Evolutionary conservation across 441 rosid genomes (phyloP).

Genomic region (Jatropha podagrica): DNA sequence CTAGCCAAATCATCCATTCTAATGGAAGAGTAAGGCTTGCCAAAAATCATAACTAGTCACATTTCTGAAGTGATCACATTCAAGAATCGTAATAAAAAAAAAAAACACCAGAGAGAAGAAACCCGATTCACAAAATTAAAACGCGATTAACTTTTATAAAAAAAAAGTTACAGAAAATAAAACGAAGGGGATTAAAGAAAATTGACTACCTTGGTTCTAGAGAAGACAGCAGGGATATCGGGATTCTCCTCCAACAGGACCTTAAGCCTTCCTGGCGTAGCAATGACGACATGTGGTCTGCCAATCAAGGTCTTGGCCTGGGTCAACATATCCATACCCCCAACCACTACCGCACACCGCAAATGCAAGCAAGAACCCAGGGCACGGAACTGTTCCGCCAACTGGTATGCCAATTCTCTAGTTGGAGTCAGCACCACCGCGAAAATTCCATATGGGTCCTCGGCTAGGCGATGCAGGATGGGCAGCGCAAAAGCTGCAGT

Average conservation of each 20-base stretch:
- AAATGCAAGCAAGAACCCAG: slow-evolving; percentile 80
- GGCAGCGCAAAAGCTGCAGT: slow-evolving; percentile 95
- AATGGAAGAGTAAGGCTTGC: not conserved
- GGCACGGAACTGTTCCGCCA: slow-evolving; percentile 91
- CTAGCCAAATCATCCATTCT: not conserved
- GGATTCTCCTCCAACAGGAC: slow-evolving; percentile 76
- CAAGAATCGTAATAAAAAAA: not conserved
- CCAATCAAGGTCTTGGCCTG: slow-evolving; percentile 61
- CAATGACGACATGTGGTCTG: slow-evolving; percentile 85
- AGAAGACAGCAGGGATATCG: slow-evolving; percentile 71
- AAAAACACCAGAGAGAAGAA: not conserved
- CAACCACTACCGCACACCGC: slow-evolving; percentile 79
- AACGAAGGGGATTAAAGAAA: not conserved
- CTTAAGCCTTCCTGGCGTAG: slow-evolving; percentile 88
- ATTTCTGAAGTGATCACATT: not conserved
- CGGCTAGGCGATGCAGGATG: slow-evolving; percentile 69
- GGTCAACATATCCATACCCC: slow-evolving; percentile 85
- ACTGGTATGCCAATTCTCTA: slow-evolving; percentile 85
- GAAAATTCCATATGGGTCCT: slow-evolving; percentile 79
- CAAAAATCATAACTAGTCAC: not conserved
- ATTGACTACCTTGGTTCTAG: slow-evolving; percentile 63
- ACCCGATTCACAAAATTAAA: not conserved
- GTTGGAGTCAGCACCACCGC: slow-evolving; percentile 89
- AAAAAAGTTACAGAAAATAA: not conserved
- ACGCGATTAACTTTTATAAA: not conserved